Evolutionary conservation across 257 asterid species (phyloP).

Genomic region (Capsicum pubescens): DNA sequence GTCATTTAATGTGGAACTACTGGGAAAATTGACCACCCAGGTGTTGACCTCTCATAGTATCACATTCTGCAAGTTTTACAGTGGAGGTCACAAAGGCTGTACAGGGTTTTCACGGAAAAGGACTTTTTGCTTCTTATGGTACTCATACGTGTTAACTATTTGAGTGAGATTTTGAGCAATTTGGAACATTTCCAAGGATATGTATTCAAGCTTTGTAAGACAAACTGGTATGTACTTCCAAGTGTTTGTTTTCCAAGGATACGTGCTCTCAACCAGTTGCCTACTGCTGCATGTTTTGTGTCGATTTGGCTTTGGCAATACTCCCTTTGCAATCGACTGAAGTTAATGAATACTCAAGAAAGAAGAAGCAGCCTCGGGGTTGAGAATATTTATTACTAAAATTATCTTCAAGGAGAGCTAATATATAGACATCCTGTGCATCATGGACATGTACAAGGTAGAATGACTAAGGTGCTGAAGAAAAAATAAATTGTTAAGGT

Average conservation of each 20-base stretch:
- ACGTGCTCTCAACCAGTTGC: neutral
- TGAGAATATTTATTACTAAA: slow-evolving; percentile 9
- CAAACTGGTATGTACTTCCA: no score
- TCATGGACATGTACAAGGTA: slow-evolving; percentile 23
- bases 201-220: no score
- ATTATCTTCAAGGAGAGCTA: neutral
- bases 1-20: neutral
- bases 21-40: neutral
- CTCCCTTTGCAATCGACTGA: neutral
- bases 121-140: neutral
- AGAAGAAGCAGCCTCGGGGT: neutral
- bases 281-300: neutral
- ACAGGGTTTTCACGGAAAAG: neutral
- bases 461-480: neutral
- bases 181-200: neutral
- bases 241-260: no score
- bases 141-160: neutral
- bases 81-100: neutral
- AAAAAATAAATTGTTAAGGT: neutral
- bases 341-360: neutral
- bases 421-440: neutral
- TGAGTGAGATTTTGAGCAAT: neutral
- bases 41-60: neutral
- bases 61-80: neutral
- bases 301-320: neutral